phyloP scores from a whole-genome alignment of 75 land plant genomes.

The Cunninghamia lanceolata region DNA sequence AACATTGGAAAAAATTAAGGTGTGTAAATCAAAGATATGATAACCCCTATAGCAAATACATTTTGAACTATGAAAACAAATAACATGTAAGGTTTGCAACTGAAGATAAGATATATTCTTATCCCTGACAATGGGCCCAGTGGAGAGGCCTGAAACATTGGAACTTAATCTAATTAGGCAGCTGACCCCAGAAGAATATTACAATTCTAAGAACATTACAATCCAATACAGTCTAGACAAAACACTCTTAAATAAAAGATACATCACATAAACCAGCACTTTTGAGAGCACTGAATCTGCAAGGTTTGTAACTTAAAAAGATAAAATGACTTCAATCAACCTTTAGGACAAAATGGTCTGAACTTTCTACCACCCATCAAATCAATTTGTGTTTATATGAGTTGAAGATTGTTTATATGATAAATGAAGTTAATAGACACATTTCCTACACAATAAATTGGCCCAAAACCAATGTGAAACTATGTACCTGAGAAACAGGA shows the following conservation, averaged over 20 bases:
- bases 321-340: too few relatives aligned
- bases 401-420: background rate
- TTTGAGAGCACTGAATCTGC: background rate
- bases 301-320: background rate
- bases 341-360: background rate
- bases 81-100: background rate
- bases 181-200: too few relatives aligned
- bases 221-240: too few relatives aligned
- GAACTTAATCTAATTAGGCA: too few relatives aligned
- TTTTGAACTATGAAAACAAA: background rate
- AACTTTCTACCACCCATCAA: background rate
- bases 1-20: background rate
- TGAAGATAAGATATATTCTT: background rate
- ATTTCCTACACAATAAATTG: background rate
- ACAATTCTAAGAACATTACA: too few relatives aligned
- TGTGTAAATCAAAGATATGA: background rate
- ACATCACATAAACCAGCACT: too few relatives aligned
- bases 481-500: slow-evolving; percentile 1
- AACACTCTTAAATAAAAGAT: too few relatives aligned
- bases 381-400: background rate
- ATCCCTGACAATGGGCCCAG: too few relatives aligned
- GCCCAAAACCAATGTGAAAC: background rate
- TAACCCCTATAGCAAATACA: background rate
- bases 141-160: too few relatives aligned
- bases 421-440: background rate